Evolutionary conservation across 2,329 filamentous ascomycete species (phyloP).

Genomic region (Nothophaeocryptopus gaeumannii): DNA sequence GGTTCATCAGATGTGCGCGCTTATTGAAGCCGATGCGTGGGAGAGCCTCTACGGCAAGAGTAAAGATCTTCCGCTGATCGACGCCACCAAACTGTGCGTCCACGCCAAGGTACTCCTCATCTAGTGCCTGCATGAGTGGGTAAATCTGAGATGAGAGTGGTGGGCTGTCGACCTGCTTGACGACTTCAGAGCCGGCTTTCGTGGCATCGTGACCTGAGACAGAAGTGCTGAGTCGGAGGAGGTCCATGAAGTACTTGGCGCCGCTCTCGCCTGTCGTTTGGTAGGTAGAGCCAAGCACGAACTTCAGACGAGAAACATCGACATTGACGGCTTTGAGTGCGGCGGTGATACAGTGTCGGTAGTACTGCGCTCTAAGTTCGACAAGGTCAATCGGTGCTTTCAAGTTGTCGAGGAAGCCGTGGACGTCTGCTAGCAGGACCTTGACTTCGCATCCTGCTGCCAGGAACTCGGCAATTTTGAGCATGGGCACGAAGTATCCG

Average conservation of each 20-base stretch:
- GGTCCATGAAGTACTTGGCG: conserved; percentile 76
- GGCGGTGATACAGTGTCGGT: conserved; percentile 70
- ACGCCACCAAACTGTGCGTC: conserved; percentile 83
- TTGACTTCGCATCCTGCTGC: conserved; percentile 71
- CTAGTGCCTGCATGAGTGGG: conserved; percentile 83
- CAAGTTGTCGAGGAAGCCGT: conserved; percentile 62
- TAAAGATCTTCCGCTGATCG: conserved; percentile 89
- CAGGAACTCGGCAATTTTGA: conserved; percentile 88
- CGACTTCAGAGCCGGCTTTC: conserved; percentile 87
- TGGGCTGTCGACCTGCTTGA: conserved; percentile 83
- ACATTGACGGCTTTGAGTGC: conserved; percentile 76
- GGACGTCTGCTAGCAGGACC: conserved; percentile 47
- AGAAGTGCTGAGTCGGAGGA: conserved; percentile 71
- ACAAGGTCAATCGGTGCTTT: conserved; percentile 81
- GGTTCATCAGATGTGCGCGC: conserved; percentile 72
- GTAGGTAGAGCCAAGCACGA: conserved; percentile 69
- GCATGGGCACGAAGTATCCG: conserved; percentile 82
- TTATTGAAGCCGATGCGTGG: conserved; percentile 82
- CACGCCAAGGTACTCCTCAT: conserved; percentile 83
- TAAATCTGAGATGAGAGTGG: conserved; percentile 74
- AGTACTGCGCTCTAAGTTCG: conserved; percentile 77
- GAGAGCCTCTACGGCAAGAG: conserved; percentile 77
- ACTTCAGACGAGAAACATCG: conserved; percentile 72
- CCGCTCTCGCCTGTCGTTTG: conserved; percentile 64
- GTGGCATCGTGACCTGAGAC: conserved; percentile 78